These are phyloP conservation scores for Lagenidium giganteum DNA, from an alignment of 352 stramenopile species.

Conservation along the genomic window DNA sequence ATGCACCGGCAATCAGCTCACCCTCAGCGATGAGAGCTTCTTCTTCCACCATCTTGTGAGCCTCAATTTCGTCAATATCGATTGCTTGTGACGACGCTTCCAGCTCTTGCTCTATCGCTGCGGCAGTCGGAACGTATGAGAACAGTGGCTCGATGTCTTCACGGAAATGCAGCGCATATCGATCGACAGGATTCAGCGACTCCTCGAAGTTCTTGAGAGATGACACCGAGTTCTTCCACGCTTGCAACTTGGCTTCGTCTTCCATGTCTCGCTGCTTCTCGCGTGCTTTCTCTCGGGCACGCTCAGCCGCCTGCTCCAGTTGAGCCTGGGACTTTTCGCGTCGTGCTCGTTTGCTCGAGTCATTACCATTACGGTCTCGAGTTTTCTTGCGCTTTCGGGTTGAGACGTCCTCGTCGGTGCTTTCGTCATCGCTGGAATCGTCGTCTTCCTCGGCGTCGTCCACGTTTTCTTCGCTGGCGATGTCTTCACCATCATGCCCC, in stretches of 20 bases:
- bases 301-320: slow-evolving; percentile 20
- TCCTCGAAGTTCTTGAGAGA: slow-evolving; percentile 87
- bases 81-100: slow-evolving; percentile 21
- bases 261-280: slow-evolving; percentile 89
- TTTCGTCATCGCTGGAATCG: slow-evolving; percentile 14
- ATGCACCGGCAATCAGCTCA: slow-evolving; percentile 49
- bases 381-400: slow-evolving; percentile 10
- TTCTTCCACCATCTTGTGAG: slow-evolving; percentile 61
- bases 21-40: slow-evolving; percentile 50
- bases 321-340: no score
- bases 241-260: slow-evolving; percentile 89
- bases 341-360: no score
- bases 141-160: slow-evolving; percentile 88
- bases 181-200: slow-evolving; percentile 90
- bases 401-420: slow-evolving; percentile 28
- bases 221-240: slow-evolving; percentile 75
- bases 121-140: slow-evolving; percentile 69
- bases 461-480: no score
- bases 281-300: slow-evolving; percentile 54
- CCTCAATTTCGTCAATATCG: slow-evolving; percentile 62
- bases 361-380: no score
- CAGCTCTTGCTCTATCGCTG: slow-evolving; percentile 53
- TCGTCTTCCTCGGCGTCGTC: slow-evolving; percentile 17
- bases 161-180: slow-evolving; percentile 91
- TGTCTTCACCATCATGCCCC: no score